Evolutionary conservation across 371 early-diverging fungal species (phyloP).

Genomic region (Mortierella sp.): DNA sequence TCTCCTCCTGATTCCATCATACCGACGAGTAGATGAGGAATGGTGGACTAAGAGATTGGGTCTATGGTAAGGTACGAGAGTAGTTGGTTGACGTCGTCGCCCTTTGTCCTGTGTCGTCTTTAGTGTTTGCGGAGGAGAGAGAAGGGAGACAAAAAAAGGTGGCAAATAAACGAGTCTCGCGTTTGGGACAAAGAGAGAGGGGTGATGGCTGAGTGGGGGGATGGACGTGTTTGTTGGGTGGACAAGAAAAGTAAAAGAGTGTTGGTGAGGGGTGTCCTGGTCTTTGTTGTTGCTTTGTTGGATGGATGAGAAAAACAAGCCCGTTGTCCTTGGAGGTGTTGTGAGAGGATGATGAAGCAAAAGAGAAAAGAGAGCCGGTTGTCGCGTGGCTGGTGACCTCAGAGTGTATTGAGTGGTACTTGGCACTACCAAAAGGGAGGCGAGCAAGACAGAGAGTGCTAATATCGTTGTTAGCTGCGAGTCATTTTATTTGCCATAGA

Average conservation of each 20-base stretch:
- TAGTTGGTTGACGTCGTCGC: background rate
- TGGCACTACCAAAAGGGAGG: background rate
- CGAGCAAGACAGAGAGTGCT: background rate
- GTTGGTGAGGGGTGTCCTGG: background rate
- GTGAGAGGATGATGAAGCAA: background rate
- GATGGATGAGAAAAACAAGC: background rate
- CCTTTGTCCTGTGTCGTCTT: background rate
- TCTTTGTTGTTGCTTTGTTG: background rate
- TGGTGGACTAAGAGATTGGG: background rate
- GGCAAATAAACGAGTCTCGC: background rate
- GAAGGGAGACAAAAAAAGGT: background rate
- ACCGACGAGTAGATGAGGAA: slow-evolving; percentile 7
- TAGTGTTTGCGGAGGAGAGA: background rate
- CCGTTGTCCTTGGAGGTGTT: background rate
- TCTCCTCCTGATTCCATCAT: slow-evolving; percentile 43
- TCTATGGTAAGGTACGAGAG: background rate
- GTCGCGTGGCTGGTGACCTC: slow-evolving; percentile 15
- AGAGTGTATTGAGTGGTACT: background rate
- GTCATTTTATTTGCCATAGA: background rate
- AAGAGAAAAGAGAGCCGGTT: background rate
- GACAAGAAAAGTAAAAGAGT: background rate
- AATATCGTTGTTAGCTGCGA: background rate
- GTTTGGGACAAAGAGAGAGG: background rate
- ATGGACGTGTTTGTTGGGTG: background rate
- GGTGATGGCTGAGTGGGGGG: background rate